Evolutionary conservation across 441 rosid genomes (phyloP).

Genomic region (Pelargonium myrrhifolium): DNA sequence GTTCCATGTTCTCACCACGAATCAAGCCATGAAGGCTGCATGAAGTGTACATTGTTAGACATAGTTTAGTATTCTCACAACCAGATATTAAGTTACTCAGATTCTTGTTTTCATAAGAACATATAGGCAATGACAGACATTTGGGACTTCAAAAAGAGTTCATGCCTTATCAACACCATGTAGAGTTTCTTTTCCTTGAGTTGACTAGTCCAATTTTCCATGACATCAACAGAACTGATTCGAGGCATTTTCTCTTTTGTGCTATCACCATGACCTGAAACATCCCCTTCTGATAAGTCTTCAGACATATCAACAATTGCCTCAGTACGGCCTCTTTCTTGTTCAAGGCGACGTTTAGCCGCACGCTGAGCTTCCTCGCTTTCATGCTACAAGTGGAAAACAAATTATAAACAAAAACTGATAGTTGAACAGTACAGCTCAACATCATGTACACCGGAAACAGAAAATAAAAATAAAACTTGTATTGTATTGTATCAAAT

Average conservation of each 20-base stretch:
- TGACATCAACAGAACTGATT: constrained; percentile 74
- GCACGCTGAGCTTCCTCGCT: constrained; percentile 55
- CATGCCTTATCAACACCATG: constrained; percentile 79
- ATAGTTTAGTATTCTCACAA: constrained; percentile 8
- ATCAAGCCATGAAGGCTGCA: constrained; percentile 98
- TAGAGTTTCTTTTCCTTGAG: constrained; percentile 87
- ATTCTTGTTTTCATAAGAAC: constrained; percentile 1
- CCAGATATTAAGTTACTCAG: neutral
- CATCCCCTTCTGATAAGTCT: constrained; percentile 88
- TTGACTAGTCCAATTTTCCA: constrained; percentile 84
- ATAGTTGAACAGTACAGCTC: neutral
- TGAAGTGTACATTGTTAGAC: constrained; percentile 24
- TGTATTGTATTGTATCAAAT: neutral
- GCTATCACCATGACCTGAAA: constrained; percentile 59
- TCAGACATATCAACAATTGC: constrained; percentile 94
- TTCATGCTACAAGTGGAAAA: constrained; percentile 48
- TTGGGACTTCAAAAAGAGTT: constrained; percentile 21
- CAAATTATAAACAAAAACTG: neutral
- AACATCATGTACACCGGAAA: neutral
- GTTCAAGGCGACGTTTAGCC: constrained; percentile 69
- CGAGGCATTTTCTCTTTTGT: constrained; percentile 61
- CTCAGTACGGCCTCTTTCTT: constrained; percentile 80
- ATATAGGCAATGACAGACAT: neutral
- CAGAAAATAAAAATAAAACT: neutral
- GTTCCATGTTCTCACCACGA: constrained; percentile 97